These are phyloP conservation scores for Aphanoascus verrucosus DNA, from an alignment of 2,329 filamentous ascomycete genomes.

Conservation along the genomic window DNA sequence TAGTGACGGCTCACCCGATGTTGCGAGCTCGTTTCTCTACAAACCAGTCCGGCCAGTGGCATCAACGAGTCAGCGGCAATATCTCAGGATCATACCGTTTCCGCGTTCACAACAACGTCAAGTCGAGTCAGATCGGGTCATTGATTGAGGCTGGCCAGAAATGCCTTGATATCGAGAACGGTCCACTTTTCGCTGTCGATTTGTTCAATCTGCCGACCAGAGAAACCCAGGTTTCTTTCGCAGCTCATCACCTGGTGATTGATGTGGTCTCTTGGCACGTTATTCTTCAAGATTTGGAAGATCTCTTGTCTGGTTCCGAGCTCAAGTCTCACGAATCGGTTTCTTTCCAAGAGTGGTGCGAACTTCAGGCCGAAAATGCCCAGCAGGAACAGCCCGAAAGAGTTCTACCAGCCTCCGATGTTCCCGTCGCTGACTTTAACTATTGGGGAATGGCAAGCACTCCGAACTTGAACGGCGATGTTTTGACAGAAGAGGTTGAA, in stretches of 20 bases:
- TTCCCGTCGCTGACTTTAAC: conserved; percentile 23
- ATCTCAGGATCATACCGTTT: conserved; percentile 26
- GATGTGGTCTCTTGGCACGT: conserved; percentile 21
- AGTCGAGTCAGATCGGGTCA: conserved; percentile 18
- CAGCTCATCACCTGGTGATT: conserved; percentile 19
- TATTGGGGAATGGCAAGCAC: conserved; percentile 31
- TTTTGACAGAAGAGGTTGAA: conserved; percentile 27
- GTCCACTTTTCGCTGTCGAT: conserved; percentile 13
- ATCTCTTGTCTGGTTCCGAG: conserved; percentile 23
- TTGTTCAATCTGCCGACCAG: conserved; percentile 7
- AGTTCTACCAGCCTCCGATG: conserved; percentile 22
- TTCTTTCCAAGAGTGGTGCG: conserved; percentile 33
- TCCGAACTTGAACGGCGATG: conserved; percentile 28
- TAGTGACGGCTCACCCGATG: conserved; percentile 19
- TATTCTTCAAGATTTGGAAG: conserved; percentile 20
- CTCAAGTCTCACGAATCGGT: conserved; percentile 23
- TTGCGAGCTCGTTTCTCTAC: conserved; percentile 19
- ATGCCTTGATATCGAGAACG: conserved; percentile 28
- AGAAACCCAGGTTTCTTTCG: conserved; percentile 16
- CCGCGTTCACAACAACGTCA: conserved; percentile 21
- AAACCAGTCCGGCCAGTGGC: conserved; percentile 16
- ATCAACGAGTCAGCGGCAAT: conserved; percentile 20
- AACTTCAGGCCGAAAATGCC: conserved; percentile 23
- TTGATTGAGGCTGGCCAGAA: conserved; percentile 24
- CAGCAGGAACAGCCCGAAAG: conserved; percentile 4